A percentile compares a stretch with the other conserved stretches of the same genome.
Evolutionary conservation across 2,329 filamentous ascomycete genomes (phyloP).

Genomic region (Sporothrix dimorphospora): DNA sequence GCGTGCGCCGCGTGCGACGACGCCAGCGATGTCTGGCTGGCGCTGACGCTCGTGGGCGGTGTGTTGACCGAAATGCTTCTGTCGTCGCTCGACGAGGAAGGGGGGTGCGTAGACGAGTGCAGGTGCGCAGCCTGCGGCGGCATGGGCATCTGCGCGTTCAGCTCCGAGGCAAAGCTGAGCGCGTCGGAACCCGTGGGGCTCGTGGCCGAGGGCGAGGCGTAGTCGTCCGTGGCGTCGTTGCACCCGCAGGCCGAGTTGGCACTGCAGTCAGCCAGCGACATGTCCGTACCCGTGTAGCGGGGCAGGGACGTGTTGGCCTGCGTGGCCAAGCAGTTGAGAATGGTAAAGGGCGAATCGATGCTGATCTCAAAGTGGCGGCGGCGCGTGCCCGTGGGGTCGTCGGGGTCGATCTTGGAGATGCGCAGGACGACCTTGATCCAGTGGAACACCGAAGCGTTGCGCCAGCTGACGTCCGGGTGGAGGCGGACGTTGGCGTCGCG

Average conservation of each 20-base stretch:
- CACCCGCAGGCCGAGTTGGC: slow-evolving; percentile 70
- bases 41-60: slow-evolving; percentile 23
- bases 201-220: not conserved
- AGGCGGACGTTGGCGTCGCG: slow-evolving; percentile 68
- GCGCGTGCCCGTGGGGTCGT: slow-evolving; percentile 71
- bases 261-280: slow-evolving; percentile 46
- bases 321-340: slow-evolving; percentile 90
- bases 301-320: slow-evolving; percentile 86
- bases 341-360: slow-evolving; percentile 92
- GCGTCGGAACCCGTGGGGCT: not conserved
- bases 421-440: slow-evolving; percentile 98
- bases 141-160: slow-evolving; percentile 43
- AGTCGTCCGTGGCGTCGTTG: slow-evolving; percentile 42
- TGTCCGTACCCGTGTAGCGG: slow-evolving; percentile 65
- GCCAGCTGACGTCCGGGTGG: slow-evolving; percentile 90
- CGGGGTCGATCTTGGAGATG: slow-evolving; percentile 79
- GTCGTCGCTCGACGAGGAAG: slow-evolving; percentile 21
- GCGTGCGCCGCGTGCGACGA: slow-evolving; percentile 11
- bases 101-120: slow-evolving; percentile 10
- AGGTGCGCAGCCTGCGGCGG: slow-evolving; percentile 63
- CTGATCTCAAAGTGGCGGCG: slow-evolving; percentile 93
- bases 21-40: not conserved
- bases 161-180: not conserved
- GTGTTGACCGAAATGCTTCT: slow-evolving; percentile 17
- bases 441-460: slow-evolving; percentile 90